Percentiles rank a stretch among this genome's conserved stretches.
phyloP scores from a whole-genome alignment of 768 basidiomycete species.

The Albatrellus ellisii region DNA sequence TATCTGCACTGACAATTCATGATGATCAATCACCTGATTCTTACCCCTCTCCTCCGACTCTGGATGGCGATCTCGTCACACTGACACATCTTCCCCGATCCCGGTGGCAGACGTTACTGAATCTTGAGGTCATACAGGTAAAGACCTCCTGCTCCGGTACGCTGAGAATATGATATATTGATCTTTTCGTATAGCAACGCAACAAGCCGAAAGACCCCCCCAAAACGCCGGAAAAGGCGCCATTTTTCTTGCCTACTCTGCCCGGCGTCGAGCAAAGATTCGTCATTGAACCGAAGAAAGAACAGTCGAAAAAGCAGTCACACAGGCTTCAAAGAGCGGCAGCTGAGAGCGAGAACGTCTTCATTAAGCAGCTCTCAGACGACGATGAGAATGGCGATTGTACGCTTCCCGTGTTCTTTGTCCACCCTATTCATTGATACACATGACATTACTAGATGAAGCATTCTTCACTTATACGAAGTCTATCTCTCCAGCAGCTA shows the following conservation, averaged over 20 bases:
- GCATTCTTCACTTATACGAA: constrained; percentile 76
- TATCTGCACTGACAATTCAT: constrained; percentile 43
- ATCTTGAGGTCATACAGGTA: constrained; percentile 88
- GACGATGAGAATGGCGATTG: constrained; percentile 52
- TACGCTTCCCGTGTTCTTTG: constrained; percentile 28
- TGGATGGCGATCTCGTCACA: constrained; percentile 86
- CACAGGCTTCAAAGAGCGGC: constrained; percentile 38
- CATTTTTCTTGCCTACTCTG: constrained; percentile 92
- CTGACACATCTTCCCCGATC: constrained; percentile 85
- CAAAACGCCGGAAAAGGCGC: constrained; percentile 89
- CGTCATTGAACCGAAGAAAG: constrained; percentile 34
- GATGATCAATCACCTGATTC: constrained; percentile 51
- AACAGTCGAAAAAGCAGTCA: constrained; percentile 29
- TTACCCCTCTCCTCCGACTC: constrained; percentile 77
- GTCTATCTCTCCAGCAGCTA: constrained; percentile 76
- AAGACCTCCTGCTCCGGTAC: constrained; percentile 11
- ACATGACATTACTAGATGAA: constrained; percentile 40
- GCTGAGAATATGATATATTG: neutral
- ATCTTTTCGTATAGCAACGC: constrained; percentile 46
- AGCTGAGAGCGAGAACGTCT: constrained; percentile 47
- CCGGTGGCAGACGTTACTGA: constrained; percentile 94
- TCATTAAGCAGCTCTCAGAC: constrained; percentile 47
- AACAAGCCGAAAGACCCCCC: constrained; percentile 96
- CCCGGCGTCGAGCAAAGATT: constrained; percentile 82
- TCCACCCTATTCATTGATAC: constrained; percentile 4